A percentile compares a stretch with the other conserved stretches of the same genome.
These are phyloP conservation scores for Leccinum pseudoinsigne DNA, from an alignment of 1,284 basidiomycete genomes.

Conservation along the genomic window DNA sequence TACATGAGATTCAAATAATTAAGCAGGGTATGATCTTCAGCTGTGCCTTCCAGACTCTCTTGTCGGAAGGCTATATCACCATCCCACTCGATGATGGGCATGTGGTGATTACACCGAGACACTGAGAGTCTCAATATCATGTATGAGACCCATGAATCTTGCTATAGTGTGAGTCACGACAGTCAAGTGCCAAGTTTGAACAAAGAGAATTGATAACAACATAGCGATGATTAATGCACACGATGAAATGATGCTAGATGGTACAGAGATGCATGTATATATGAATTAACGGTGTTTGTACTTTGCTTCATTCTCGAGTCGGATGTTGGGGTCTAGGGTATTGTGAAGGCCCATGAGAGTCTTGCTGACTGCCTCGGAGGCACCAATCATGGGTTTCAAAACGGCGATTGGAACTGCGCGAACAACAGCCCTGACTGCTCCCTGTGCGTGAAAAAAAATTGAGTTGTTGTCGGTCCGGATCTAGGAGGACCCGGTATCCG, in stretches of 20 bases:
- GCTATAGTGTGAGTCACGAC: not conserved
- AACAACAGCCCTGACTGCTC: slow-evolving; percentile 88
- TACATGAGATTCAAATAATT: not conserved
- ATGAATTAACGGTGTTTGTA: slow-evolving; percentile 71
- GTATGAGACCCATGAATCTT: not conserved
- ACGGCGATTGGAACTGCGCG: slow-evolving; percentile 97
- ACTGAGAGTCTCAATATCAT: slow-evolving; percentile 3
- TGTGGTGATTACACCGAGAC: slow-evolving; percentile 33
- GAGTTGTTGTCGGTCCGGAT: not conserved
- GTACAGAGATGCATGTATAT: slow-evolving; percentile 21
- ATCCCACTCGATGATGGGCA: slow-evolving; percentile 31
- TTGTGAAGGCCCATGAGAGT: slow-evolving; percentile 93
- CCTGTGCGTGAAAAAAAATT: slow-evolving; percentile 46
- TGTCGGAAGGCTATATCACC: slow-evolving; percentile 34
- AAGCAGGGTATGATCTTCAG: slow-evolving; percentile 11
- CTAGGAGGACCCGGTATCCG: not conserved
- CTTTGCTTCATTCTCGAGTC: slow-evolving; percentile 83
- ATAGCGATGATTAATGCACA: slow-evolving; percentile 15
- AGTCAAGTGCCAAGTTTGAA: not conserved
- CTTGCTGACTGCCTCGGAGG: slow-evolving; percentile 94
- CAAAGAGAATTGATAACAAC: not conserved
- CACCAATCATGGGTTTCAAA: slow-evolving; percentile 95
- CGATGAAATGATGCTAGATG: slow-evolving; percentile 15
- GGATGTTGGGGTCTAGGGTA: slow-evolving; percentile 78
- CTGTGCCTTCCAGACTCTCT: slow-evolving; percentile 20